Conservation (phyloP, 192 early-diverging fungal genomes). For the Hyaloraphidium curvatum region DNA sequence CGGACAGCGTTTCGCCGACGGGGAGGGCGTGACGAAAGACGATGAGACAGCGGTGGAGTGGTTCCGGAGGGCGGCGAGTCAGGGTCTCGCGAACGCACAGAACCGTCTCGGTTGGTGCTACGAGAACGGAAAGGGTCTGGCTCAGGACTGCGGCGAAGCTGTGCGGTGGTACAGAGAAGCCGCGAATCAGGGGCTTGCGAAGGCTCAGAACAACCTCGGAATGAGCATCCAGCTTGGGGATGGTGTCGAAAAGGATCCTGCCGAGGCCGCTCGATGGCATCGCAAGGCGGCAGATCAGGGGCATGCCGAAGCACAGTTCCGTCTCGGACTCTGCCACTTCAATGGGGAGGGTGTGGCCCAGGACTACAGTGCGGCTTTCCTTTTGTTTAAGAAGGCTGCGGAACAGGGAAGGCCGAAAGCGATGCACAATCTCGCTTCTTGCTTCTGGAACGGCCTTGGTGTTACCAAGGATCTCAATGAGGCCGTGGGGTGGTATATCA, state of each 20-base stretch:
- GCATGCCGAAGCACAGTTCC: not conserved
- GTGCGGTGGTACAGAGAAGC: slow-evolving; percentile 16
- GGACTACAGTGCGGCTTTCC: not conserved
- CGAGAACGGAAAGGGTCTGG: slow-evolving; percentile 12
- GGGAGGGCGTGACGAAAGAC: not conserved
- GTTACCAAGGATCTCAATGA: not conserved
- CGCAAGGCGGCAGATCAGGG: not conserved
- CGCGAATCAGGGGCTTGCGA: slow-evolving; percentile 10
- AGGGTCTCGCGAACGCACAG: slow-evolving; percentile 10
- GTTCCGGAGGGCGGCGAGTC: slow-evolving; percentile 7
- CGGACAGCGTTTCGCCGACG: not conserved
- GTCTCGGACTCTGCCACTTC: not conserved
- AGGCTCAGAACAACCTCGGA: slow-evolving; percentile 11
- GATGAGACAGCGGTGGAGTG: slow-evolving; percentile 6
- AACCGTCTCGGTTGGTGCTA: slow-evolving; percentile 17
- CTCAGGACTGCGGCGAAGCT: slow-evolving; percentile 10
- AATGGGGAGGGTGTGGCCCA: not conserved
- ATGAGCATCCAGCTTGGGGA: not conserved
- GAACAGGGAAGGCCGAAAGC: not conserved
- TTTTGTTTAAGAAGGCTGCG: not conserved
- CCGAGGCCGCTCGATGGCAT: not conserved
- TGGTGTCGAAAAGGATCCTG: not conserved
- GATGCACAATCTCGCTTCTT: not conserved
- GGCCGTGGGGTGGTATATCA: not conserved
- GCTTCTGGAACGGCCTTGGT: not conserved